Percentiles rank a stretch among this genome's conserved stretches.
phyloP scores from a whole-genome alignment of 2,329 filamentous ascomycete genomes.

The Arthrinium phaeospermum region DNA sequence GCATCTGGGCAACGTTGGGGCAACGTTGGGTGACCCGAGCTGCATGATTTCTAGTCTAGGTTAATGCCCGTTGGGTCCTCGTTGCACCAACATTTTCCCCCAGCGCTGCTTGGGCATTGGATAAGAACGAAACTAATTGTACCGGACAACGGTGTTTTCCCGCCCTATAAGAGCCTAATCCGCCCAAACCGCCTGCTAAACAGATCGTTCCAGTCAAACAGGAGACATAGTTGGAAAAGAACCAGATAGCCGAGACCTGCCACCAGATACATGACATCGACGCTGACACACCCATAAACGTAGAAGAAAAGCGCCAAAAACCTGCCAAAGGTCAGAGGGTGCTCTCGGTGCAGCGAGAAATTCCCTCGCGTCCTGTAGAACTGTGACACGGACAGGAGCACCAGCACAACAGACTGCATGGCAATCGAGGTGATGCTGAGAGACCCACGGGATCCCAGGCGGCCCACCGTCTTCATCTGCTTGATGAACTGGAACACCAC shows the following conservation, averaged over 20 bases:
- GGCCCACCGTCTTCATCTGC: constrained; percentile 26
- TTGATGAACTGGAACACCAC: constrained; percentile 26
- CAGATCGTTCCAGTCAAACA: constrained; percentile 25
- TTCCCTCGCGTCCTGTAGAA: constrained; percentile 23
- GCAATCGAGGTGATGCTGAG: constrained; percentile 24
- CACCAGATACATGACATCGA: constrained; percentile 26
- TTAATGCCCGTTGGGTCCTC: neutral
- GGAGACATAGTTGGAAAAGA: constrained; percentile 23
- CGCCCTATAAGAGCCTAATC: constrained; percentile 24
- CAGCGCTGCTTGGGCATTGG: neutral
- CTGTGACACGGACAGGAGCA: constrained; percentile 22
- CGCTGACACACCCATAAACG: constrained; percentile 24
- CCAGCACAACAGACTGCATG: constrained; percentile 20
- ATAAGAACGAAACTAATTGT: neutral
- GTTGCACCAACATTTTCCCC: neutral
- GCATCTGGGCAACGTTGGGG: neutral
- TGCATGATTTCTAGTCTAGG: constrained; percentile 1
- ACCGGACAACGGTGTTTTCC: neutral
- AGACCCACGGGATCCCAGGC: constrained; percentile 22
- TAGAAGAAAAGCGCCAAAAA: constrained; percentile 23
- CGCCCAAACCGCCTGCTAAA: constrained; percentile 24
- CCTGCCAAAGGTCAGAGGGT: constrained; percentile 16
- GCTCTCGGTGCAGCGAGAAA: constrained; percentile 19
- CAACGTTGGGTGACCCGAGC: neutral
- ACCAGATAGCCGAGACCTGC: constrained; percentile 25